Conservation (phyloP, 805 yeast genomes). For the Brettanomyces sp. region DNA sequence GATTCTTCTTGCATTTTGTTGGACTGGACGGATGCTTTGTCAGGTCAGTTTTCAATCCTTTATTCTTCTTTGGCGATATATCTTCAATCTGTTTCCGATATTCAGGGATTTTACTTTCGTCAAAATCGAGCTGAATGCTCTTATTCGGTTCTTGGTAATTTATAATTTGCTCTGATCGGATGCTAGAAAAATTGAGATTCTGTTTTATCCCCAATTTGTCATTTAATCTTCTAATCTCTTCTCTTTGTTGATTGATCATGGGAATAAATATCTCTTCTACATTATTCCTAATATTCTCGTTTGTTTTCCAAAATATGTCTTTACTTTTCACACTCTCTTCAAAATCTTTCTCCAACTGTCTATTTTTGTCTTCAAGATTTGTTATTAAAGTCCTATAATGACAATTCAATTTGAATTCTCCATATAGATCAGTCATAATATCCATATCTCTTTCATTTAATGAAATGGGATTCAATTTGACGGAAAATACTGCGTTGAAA, state of each 20-base stretch:
- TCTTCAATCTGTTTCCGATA: conserved; percentile 10
- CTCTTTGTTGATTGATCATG: conserved; percentile 1
- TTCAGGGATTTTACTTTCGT: conserved; percentile 5
- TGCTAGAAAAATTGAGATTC: conserved; percentile 1
- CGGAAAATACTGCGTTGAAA: not conserved
- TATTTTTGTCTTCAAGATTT: not conserved
- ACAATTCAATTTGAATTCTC: not conserved
- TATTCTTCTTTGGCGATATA: conserved; percentile 13
- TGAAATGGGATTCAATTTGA: not conserved
- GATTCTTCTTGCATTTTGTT: not conserved
- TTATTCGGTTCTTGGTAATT: conserved; percentile 10
- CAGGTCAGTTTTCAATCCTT: not conserved
- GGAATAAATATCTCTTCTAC: conserved; percentile 2
- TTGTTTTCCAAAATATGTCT: not conserved
- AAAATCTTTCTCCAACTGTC: not conserved
- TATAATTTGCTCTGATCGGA: not conserved
- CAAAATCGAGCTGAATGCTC: conserved; percentile 10
- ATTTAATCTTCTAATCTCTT: not conserved
- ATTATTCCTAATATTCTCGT: conserved; percentile 1
- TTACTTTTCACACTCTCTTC: not conserved
- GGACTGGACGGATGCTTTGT: not conserved
- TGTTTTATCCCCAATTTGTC: not conserved
- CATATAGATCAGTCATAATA: conserved; percentile 1
- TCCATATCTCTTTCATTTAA: conserved; percentile 1
- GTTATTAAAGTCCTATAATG: not conserved